Conservation (phyloP, 345 rosid genomes). For the Eucalyptus grandis region DNA sequence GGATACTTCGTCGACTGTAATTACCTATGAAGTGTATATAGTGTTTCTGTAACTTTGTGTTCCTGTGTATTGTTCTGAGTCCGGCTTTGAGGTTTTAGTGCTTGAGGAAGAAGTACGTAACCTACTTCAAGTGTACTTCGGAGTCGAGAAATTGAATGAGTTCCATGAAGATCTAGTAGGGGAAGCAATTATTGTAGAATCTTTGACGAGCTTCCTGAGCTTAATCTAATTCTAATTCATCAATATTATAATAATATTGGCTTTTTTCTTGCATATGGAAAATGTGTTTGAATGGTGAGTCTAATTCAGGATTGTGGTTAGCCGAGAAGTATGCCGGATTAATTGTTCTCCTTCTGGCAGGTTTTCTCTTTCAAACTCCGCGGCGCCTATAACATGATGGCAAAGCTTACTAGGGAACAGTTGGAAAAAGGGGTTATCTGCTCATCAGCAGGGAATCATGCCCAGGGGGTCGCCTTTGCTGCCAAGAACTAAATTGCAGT, state of each 20-base stretch:
- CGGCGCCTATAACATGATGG: slow-evolving; percentile 99
- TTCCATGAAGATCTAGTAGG: background rate
- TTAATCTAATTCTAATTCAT: background rate
- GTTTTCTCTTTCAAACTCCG: slow-evolving; percentile 97
- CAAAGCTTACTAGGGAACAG: slow-evolving; percentile 51
- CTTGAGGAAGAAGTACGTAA: background rate
- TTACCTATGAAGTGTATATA: no score
- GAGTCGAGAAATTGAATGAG: background rate
- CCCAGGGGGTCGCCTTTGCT: slow-evolving; percentile 91
- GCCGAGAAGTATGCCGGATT: background rate
- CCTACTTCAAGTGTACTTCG: background rate
- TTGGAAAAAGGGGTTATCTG: slow-evolving; percentile 75
- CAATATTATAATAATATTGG: background rate
- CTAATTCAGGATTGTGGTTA: background rate
- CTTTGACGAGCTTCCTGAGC: background rate
- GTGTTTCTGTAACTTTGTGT: background rate
- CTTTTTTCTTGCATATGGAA: background rate
- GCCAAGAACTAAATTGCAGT: slow-evolving; percentile 61
- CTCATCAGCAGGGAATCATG: slow-evolving; percentile 98
- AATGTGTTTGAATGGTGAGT: background rate
- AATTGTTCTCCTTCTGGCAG: slow-evolving; percentile 10
- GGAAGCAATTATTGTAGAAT: background rate
- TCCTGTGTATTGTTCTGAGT: background rate
- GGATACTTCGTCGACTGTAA: no score
- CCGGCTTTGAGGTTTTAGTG: background rate